Percentiles rank a stretch among this genome's conserved stretches.
Evolutionary conservation across 495 filamentous ascomycete species (phyloP).

Genomic region (Hypoxylon cercidicola): DNA sequence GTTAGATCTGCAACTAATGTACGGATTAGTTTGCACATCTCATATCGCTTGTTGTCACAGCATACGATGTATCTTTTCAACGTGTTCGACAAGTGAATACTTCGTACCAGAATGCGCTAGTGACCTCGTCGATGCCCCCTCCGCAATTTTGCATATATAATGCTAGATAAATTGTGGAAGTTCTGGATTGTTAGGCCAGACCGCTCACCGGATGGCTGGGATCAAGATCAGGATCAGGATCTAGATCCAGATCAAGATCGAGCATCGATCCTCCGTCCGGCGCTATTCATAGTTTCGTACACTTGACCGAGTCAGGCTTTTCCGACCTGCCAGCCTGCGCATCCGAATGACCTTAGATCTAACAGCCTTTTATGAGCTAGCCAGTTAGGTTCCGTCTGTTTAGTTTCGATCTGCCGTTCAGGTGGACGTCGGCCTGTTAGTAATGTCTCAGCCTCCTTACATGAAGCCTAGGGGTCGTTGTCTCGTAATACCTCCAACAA

Average conservation of each 20-base stretch:
- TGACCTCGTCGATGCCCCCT: neutral
- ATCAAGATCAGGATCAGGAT: neutral
- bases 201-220: neutral
- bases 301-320: no score
- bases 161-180: neutral
- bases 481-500: no score
- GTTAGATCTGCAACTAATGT: neutral
- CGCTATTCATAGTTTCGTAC: neutral
- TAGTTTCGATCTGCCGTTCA: no score
- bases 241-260: constrained; percentile 22
- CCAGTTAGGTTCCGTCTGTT: no score
- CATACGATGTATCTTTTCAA: neutral
- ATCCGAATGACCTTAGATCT: no score
- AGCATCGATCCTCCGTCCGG: constrained; percentile 4
- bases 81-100: neutral
- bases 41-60: neutral
- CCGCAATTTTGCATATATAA: neutral
- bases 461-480: no score
- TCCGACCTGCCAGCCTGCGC: no score
- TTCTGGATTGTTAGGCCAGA: neutral
- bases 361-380: no score
- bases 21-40: neutral
- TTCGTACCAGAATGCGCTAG: neutral
- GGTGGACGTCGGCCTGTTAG: no score
- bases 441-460: no score